Evolutionary conservation across 805 yeast species (phyloP).

Genomic region (Gaillardinia entomophila): DNA sequence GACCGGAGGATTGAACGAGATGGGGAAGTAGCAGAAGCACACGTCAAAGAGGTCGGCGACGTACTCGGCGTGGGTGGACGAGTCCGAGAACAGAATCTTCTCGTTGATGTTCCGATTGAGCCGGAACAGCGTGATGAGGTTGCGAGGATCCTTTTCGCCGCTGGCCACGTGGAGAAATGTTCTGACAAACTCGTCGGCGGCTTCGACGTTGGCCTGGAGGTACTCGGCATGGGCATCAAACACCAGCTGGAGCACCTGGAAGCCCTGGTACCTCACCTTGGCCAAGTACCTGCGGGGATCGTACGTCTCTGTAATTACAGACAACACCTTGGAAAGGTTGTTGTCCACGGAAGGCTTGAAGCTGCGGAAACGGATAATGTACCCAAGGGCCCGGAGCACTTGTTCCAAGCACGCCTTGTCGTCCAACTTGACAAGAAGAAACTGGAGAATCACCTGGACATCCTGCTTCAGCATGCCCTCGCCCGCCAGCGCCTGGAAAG

Average conservation of each 20-base stretch:
- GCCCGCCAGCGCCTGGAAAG: slow-evolving; percentile 20
- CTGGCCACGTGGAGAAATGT: slow-evolving; percentile 64
- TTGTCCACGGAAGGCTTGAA: slow-evolving; percentile 27
- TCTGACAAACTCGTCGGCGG: slow-evolving; percentile 41
- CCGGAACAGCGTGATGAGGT: slow-evolving; percentile 64
- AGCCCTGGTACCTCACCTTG: slow-evolving; percentile 54
- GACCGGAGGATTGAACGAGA: slow-evolving; percentile 86
- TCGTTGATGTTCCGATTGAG: slow-evolving; percentile 45
- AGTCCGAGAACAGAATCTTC: slow-evolving; percentile 23
- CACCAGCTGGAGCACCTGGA: slow-evolving; percentile 40
- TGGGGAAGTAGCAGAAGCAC: slow-evolving; percentile 93
- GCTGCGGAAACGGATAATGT: slow-evolving; percentile 48
- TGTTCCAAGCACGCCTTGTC: slow-evolving; percentile 53
- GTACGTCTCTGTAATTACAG: slow-evolving; percentile 33
- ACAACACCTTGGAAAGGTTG: slow-evolving; percentile 32
- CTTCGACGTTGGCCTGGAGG: slow-evolving; percentile 8
- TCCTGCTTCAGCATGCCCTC: slow-evolving; percentile 38
- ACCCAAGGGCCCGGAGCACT: slow-evolving; percentile 48
- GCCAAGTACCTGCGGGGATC: slow-evolving; percentile 58
- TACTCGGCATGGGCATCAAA: slow-evolving; percentile 20
- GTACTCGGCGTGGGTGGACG: slow-evolving; percentile 29
- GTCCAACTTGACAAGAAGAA: slow-evolving; percentile 60
- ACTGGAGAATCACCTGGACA: slow-evolving; percentile 45
- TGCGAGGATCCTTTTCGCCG: slow-evolving; percentile 94
- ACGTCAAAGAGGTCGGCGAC: slow-evolving; percentile 77